Evolutionary conservation across 495 filamentous ascomycete species (phyloP).

Genomic region (Penicillium pulvis): DNA sequence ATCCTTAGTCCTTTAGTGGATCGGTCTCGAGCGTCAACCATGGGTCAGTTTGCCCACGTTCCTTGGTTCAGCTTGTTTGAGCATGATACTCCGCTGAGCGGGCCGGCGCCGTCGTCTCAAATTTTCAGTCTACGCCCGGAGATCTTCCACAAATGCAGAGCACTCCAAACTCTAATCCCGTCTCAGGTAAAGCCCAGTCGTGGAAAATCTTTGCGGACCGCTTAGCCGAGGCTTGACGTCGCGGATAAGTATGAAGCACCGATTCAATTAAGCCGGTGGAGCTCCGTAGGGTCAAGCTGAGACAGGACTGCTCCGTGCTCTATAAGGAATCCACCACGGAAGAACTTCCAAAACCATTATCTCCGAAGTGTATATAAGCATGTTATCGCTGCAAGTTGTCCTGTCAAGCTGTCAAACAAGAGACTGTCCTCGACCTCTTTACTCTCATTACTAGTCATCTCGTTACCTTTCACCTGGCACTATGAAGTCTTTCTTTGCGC

Average conservation of each 20-base stretch:
- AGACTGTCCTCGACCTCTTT: not conserved
- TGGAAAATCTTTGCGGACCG: conserved; percentile 19
- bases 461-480: conserved; percentile 12
- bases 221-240: not conserved
- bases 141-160: conserved; percentile 20
- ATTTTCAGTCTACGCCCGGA: conserved; percentile 16
- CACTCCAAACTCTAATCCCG: not conserved
- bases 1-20: not conserved
- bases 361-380: not conserved
- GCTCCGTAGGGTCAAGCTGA: conserved; percentile 18
- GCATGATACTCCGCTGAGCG: conserved; percentile 1
- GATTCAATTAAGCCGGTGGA: conserved; percentile 18
- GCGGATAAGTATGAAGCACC: not conserved
- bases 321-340: conserved; percentile 21
- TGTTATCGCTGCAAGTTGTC: not conserved
- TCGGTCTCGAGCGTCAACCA: not conserved
- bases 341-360: not conserved
- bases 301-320: conserved; percentile 26
- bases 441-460: not conserved
- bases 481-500: conserved; percentile 38
- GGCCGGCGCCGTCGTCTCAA: conserved; percentile 20
- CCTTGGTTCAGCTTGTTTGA: not conserved
- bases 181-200: conserved; percentile 12
- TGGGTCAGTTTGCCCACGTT: conserved; percentile 10
- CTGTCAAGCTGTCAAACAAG: not conserved